Evolutionary conservation across 2,329 filamentous ascomycete species (phyloP).

Genomic region (Xylariales sp.): DNA sequence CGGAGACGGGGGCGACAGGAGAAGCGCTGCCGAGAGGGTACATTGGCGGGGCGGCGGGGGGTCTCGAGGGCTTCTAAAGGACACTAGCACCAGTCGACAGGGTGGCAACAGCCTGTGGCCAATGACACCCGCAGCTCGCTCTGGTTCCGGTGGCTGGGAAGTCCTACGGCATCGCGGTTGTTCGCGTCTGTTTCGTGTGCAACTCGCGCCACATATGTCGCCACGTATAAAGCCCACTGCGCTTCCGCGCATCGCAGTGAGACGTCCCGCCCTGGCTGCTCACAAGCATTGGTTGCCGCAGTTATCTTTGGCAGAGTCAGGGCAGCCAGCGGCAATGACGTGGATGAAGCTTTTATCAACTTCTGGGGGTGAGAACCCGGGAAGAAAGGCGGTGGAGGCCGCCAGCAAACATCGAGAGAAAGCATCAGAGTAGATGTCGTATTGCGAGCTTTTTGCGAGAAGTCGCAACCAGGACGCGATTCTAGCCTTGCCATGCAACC

Average conservation of each 20-base stretch:
- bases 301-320: not conserved
- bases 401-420: no score
- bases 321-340: not conserved
- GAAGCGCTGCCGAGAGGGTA: constrained; percentile 13
- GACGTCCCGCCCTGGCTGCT: not conserved
- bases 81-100: constrained; percentile 9
- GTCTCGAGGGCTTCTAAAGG: no score
- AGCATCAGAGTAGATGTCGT: no score
- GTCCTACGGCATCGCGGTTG: constrained; percentile 6
- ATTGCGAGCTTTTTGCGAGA: no score
- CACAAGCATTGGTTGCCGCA: no score
- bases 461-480: no score
- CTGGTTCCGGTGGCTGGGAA: constrained; percentile 19
- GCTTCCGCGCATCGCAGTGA: constrained; percentile 9
- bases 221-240: constrained; percentile 22
- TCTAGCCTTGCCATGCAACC: no score
- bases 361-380: no score
- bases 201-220: constrained; percentile 6
- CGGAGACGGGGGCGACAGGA: constrained; percentile 17
- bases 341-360: no score
- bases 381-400: no score
- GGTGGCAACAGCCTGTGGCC: constrained; percentile 5
- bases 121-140: constrained; percentile 17
- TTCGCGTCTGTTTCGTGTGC: constrained; percentile 11
- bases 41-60: constrained; percentile 15